phyloP scores from a whole-genome alignment of 1,139 yeast genomes.

The Blastobotrys apis region DNA sequence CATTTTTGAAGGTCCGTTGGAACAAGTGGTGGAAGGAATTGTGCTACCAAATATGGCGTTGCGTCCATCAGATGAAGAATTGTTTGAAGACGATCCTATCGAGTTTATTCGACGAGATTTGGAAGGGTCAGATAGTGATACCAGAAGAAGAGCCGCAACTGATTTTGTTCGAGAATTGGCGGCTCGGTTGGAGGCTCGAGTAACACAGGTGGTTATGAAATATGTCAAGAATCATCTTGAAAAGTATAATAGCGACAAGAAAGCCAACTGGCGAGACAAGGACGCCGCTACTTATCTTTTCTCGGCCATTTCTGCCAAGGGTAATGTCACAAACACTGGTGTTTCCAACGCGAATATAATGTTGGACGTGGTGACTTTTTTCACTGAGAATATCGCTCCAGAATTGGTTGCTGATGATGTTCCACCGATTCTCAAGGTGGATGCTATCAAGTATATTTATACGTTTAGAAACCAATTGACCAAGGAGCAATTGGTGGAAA shows the following conservation, averaged over 20 bases:
- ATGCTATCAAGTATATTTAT: slow-evolving; percentile 86
- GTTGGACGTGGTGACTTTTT: slow-evolving; percentile 83
- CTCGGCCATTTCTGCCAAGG: slow-evolving; percentile 87
- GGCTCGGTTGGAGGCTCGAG: slow-evolving; percentile 67
- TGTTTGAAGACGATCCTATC: slow-evolving; percentile 95
- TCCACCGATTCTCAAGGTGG: slow-evolving; percentile 64
- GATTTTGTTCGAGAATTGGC: slow-evolving; percentile 86
- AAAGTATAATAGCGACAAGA: slow-evolving; percentile 42
- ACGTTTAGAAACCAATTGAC: slow-evolving; percentile 90
- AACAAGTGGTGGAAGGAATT: slow-evolving; percentile 75
- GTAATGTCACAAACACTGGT: slow-evolving; percentile 78
- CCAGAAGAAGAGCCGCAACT: slow-evolving; percentile 86
- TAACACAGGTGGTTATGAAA: slow-evolving; percentile 71
- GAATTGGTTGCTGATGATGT: slow-evolving; percentile 56
- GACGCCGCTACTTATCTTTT: slow-evolving; percentile 85
- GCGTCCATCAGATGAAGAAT: slow-evolving; percentile 78
- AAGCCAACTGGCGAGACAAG: slow-evolving; percentile 69
- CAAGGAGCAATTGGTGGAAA: slow-evolving; percentile 71
- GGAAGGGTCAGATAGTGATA: slow-evolving; percentile 92
- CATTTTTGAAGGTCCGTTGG: slow-evolving; percentile 66
- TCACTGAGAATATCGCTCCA: slow-evolving; percentile 71
- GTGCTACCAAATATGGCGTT: slow-evolving; percentile 83
- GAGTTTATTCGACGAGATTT: slow-evolving; percentile 87
- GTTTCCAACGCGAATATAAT: slow-evolving; percentile 81
- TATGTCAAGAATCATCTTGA: slow-evolving; percentile 67